Evolutionary conservation across 2,329 filamentous ascomycete genomes (phyloP).

Genomic region (Penicillium sp.): DNA sequence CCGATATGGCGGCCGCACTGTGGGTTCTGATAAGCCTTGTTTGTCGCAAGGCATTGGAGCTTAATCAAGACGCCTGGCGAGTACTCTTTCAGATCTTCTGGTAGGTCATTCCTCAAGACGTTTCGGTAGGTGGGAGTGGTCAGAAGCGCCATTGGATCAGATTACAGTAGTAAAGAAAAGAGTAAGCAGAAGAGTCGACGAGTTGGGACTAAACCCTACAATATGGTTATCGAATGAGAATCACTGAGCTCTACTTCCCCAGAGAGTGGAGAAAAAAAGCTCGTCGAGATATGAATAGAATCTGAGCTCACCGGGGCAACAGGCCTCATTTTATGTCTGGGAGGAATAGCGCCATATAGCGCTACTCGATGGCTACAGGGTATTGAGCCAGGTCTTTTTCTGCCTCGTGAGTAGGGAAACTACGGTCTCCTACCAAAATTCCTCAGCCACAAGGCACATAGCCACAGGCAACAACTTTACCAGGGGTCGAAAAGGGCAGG

Average conservation of each 20-base stretch:
- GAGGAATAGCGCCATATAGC: neutral
- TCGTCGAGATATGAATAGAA: neutral
- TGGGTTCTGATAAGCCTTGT: neutral
- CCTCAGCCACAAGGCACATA: neutral
- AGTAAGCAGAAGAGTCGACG: neutral
- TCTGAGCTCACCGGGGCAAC: slow-evolving; percentile 7
- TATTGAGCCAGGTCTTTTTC: too few species aligned
- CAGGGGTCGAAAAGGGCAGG: neutral
- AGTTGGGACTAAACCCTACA: neutral
- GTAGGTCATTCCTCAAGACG: neutral
- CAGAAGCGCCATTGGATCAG: neutral
- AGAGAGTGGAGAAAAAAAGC: neutral
- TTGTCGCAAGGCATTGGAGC: neutral
- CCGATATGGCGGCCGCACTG: neutral
- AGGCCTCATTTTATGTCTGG: neutral
- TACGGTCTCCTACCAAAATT: neutral
- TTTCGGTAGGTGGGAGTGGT: neutral
- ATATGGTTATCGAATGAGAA: neutral
- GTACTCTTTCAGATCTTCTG: neutral
- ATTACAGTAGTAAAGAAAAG: neutral
- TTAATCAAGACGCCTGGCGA: neutral
- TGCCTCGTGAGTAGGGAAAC: neutral
- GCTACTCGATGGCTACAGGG: neutral
- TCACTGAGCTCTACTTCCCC: neutral
- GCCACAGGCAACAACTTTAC: neutral